Evolutionary conservation across 2,329 filamentous ascomycete genomes (phyloP), one percentile per base, ranked within the genome.

Genomic region (Alternaria brassicicola): DNA sequence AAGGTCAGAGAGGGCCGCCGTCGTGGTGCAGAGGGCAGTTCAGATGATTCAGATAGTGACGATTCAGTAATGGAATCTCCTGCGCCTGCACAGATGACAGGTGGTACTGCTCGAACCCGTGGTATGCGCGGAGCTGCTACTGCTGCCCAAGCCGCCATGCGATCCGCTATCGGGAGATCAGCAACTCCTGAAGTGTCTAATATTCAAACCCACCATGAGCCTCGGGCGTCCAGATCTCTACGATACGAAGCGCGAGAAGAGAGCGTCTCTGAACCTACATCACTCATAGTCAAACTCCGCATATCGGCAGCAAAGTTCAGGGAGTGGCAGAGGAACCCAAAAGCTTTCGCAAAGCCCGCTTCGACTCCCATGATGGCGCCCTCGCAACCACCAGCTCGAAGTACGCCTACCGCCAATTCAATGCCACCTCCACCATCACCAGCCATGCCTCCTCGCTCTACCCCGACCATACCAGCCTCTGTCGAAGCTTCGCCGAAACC

Each of bases 41-140:
- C 92, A 0, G 94, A 97, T 53, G 94, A 95, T 1, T 92, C 94
- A 47, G 93, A 97, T 26, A 96, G 92, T 73, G 94, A 97, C 55
- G 92, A 96, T 57, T 96, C 92, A 0, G 87, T 85, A 1, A 87
- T 90, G 17, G 93, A 96, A 59, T 97, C 93, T n/a, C 93, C 93
- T 3, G 90, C 90, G 36, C 80, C 80, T 35, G 87, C 89, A 6
- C 86, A 90, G 63, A 80, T 93, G 43, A 83, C 86, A 33, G 82
- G 82, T 64, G 92, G 92, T 43, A 97, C 93, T 1, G 89, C 93
- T 35, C 86, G 94, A 62, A 97, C 93, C 8, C 86, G 94, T 74
- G 90, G 90, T 47, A 93, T 97, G 86, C 89, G 94, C 55, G 93
- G 92, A 52, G 94, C 94, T 15, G 94, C 94, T 15, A 89, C 88